These are phyloP conservation scores for Solioccasus polychromus DNA, from an alignment of 768 basidiomycete species.

Conservation along the genomic window DNA sequence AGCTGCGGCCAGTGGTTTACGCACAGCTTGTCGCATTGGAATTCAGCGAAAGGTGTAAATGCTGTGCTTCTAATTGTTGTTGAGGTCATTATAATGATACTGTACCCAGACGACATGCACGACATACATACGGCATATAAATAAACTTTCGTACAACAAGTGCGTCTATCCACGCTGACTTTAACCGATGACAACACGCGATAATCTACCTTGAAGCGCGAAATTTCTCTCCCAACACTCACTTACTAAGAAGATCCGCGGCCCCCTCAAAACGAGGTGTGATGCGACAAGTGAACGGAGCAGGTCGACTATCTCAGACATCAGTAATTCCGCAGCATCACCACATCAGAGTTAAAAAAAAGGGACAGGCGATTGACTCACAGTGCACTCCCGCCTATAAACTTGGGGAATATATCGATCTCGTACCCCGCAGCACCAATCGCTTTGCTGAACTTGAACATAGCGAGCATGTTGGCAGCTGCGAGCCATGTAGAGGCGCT, in stretches of 20 bases:
- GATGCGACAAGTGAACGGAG: constrained; percentile 18
- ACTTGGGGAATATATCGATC: constrained; percentile 21
- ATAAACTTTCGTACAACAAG: no score
- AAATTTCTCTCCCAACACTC: no score
- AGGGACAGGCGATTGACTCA: constrained; percentile 2
- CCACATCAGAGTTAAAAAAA: background rate
- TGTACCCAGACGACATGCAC: no score
- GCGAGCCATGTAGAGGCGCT: constrained; percentile 19
- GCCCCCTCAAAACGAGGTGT: constrained; percentile 15
- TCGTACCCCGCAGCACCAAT: constrained; percentile 21
- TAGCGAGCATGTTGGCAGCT: constrained; percentile 14
- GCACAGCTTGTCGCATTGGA: no score
- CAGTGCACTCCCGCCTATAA: constrained; percentile 12
- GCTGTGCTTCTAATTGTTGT: no score
- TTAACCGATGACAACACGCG: no score
- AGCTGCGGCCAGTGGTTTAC: no score
- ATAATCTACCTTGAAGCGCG: no score
- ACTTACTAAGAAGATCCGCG: constrained; percentile 1
- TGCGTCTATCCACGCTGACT: no score
- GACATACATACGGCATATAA: no score
- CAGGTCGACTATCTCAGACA: constrained; percentile 11
- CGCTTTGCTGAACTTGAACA: constrained; percentile 22
- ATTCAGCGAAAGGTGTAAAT: no score
- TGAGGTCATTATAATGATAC: no score
- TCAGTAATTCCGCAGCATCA: background rate